Percentiles rank a stretch among this genome's conserved stretches.
phyloP scores from a whole-genome alignment of 371 early-diverging fungal species.

The Phascolomyces articulosus region DNA sequence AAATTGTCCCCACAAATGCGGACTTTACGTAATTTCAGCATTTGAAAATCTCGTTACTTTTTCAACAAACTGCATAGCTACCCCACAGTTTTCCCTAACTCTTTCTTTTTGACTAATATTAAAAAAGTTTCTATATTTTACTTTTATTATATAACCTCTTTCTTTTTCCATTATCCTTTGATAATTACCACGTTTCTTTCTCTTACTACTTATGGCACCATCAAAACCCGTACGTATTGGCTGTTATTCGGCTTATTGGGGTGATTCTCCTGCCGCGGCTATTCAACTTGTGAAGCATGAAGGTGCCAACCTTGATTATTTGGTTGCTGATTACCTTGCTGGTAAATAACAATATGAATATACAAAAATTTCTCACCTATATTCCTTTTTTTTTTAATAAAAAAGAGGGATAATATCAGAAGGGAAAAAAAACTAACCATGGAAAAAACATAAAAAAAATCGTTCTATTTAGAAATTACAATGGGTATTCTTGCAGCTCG shows the following conservation, averaged over 20 bases:
- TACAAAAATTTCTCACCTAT: too few relatives aligned
- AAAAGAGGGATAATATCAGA: too few relatives aligned
- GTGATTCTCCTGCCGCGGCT: conserved; percentile 72
- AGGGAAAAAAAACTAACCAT: not conserved
- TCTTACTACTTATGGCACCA: conserved; percentile 5
- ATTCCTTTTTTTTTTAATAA: not conserved
- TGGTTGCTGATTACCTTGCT: conserved; percentile 72
- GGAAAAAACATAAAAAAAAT: not conserved
- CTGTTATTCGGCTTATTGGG: conserved; percentile 77
- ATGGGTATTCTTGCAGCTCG: conserved; percentile 76
- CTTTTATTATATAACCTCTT: not conserved
- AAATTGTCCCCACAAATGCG: too few relatives aligned
- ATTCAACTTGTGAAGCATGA: conserved; percentile 70
- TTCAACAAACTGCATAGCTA: not conserved
- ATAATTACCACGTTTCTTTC: not conserved
- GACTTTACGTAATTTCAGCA: not conserved
- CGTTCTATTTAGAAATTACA: conserved; percentile 60
- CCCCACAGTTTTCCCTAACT: not conserved
- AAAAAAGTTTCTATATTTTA: not conserved
- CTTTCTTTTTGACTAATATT: conserved; percentile 6
- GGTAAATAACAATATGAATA: conserved; percentile 33
- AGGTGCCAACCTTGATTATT: conserved; percentile 71
- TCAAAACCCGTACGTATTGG: conserved; percentile 62
- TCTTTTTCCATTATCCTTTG: too few relatives aligned
- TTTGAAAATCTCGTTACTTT: conserved; percentile 1